A percentile compares a stretch with the other conserved stretches of the same genome.
These are phyloP conservation scores for Byssoonygena ceratinophila DNA, from an alignment of 2,329 filamentous ascomycete genomes.

Conservation along the genomic window DNA sequence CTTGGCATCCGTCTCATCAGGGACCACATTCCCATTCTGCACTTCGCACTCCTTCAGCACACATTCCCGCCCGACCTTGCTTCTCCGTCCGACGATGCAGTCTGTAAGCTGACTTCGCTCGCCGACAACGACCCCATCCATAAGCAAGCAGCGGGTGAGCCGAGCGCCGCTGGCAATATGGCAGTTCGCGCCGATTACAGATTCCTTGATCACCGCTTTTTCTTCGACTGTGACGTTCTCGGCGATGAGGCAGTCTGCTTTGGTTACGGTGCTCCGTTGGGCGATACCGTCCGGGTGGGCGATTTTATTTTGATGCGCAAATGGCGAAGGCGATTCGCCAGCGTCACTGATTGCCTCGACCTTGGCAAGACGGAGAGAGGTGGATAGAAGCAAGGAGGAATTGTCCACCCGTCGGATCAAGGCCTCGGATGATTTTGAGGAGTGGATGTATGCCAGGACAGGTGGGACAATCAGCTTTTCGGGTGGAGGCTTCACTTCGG, in stretches of 20 bases:
- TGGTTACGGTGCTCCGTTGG: slow-evolving; percentile 67
- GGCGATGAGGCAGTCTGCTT: slow-evolving; percentile 69
- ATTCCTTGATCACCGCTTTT: slow-evolving; percentile 85
- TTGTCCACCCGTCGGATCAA: slow-evolving; percentile 84
- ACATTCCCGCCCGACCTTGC: slow-evolving; percentile 69
- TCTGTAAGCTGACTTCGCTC: slow-evolving; percentile 75
- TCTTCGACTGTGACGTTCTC: slow-evolving; percentile 85
- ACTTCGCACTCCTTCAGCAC: slow-evolving; percentile 84
- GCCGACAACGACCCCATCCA: slow-evolving; percentile 82
- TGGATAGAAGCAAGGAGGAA: slow-evolving; percentile 64
- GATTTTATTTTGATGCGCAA: slow-evolving; percentile 68
- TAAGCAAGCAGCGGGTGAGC: slow-evolving; percentile 75
- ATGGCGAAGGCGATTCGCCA: slow-evolving; percentile 53
- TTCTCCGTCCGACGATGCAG: slow-evolving; percentile 73
- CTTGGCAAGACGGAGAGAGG: slow-evolving; percentile 80
- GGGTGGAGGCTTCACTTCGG: slow-evolving; percentile 10
- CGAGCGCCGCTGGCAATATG: slow-evolving; percentile 78
- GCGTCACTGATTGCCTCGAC: slow-evolving; percentile 47
- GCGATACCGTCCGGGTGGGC: slow-evolving; percentile 75
- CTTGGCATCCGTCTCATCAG: slow-evolving; percentile 61
- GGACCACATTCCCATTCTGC: slow-evolving; percentile 70
- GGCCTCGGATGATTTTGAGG: slow-evolving; percentile 42
- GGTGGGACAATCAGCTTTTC: slow-evolving; percentile 51
- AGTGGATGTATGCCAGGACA: slow-evolving; percentile 72
- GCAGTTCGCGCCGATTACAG: slow-evolving; percentile 76